phyloP scores from a whole-genome alignment of 1,284 basidiomycete species.

The Naganishia cerealis region DNA sequence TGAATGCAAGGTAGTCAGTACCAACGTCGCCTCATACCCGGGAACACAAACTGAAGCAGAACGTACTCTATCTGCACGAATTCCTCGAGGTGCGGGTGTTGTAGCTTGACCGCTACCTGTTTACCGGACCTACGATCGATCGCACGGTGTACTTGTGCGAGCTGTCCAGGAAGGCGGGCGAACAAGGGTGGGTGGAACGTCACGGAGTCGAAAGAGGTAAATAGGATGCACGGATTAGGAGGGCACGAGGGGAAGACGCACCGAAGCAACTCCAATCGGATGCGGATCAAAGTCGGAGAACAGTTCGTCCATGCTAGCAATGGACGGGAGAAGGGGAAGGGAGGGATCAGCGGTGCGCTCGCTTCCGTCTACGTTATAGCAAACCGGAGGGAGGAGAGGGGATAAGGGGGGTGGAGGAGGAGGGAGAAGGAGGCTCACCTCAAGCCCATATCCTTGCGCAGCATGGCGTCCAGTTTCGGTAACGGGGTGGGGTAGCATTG shows the following conservation, averaged over 20 bases:
- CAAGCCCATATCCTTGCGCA: conserved; percentile 46
- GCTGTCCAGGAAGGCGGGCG: conserved; percentile 44
- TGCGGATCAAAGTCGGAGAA: conserved; percentile 78
- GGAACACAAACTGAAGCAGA: too few relatives aligned
- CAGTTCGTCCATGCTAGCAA: conserved; percentile 45
- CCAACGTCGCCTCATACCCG: background rate
- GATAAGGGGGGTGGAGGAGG: background rate
- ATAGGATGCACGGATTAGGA: background rate
- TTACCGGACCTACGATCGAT: conserved; percentile 68
- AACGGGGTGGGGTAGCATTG: conserved; percentile 56
- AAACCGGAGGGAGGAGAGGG: background rate
- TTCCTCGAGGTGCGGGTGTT: conserved; percentile 91
- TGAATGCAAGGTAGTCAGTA: background rate
- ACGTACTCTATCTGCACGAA: conserved; percentile 81
- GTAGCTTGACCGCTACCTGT: conserved; percentile 90
- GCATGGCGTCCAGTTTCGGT: conserved; percentile 49
- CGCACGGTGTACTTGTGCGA: conserved; percentile 93
- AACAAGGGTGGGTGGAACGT: background rate
- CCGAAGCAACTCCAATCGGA: conserved; percentile 88
- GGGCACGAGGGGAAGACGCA: conserved; percentile 1
- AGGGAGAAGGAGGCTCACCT: conserved; percentile 31
- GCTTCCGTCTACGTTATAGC: background rate
- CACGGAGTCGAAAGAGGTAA: too few relatives aligned
- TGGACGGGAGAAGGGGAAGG: background rate
- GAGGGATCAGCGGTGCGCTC: background rate